Conservation (phyloP, 192 early-diverging fungal genomes). For the Coemansia sp. region DNA sequence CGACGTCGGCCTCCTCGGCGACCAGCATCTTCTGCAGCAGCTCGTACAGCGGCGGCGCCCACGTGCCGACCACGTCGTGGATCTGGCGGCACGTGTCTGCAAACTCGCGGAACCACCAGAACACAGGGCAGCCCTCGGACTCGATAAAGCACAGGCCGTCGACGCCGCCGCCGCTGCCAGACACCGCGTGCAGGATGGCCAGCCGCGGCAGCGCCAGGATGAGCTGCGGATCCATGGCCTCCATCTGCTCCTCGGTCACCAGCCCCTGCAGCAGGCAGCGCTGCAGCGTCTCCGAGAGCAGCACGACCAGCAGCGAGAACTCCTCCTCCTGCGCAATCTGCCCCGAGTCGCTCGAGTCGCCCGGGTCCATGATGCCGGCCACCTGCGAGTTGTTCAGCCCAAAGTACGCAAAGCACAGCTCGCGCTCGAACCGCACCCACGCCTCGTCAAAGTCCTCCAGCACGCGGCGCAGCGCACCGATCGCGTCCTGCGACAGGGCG, state of each 20-base stretch:
- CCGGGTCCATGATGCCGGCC: slow-evolving; percentile 56
- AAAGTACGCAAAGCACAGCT: slow-evolving; percentile 72
- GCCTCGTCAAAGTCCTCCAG: slow-evolving; percentile 62
- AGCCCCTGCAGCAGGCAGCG: slow-evolving; percentile 29
- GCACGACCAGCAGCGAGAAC: slow-evolving; percentile 54
- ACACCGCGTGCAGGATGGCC: slow-evolving; percentile 57
- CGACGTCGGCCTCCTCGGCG: slow-evolving; percentile 40
- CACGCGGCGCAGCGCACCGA: slow-evolving; percentile 55
- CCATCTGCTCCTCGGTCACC: slow-evolving; percentile 48
- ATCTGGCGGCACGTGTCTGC: slow-evolving; percentile 24
- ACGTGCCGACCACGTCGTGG: neutral
- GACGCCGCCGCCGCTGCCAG: slow-evolving; percentile 32
- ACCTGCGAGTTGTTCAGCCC: slow-evolving; percentile 51
- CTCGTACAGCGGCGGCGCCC: slow-evolving; percentile 11
- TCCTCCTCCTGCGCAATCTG: slow-evolving; percentile 34
- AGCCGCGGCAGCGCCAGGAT: slow-evolving; percentile 62
- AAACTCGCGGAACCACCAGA: slow-evolving; percentile 65
- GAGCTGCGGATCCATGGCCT: slow-evolving; percentile 57
- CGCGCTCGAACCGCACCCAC: slow-evolving; percentile 67
- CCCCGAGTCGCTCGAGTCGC: slow-evolving; percentile 20
- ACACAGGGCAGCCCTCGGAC: slow-evolving; percentile 41
- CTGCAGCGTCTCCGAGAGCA: slow-evolving; percentile 63
- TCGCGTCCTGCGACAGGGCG: neutral
- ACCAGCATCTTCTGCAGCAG: slow-evolving; percentile 39
- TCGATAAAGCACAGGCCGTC: slow-evolving; percentile 58